Percentiles rank a stretch among this genome's conserved stretches.
Conservation (phyloP, 805 yeast species). For the Wickerhamomyces bisporus region DNA sequence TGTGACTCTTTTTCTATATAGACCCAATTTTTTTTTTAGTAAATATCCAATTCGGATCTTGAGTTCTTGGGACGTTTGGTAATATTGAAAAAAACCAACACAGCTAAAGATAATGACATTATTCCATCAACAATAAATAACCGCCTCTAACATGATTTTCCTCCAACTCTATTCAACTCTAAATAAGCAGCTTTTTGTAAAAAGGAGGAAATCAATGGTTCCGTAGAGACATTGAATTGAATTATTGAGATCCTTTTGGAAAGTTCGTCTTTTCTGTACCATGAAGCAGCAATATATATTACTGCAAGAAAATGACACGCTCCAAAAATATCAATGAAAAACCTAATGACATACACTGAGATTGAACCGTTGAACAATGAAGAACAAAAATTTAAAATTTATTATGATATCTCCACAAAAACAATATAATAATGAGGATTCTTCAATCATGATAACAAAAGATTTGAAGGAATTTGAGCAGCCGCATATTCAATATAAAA, state of each 20-base stretch:
- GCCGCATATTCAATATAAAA: constrained; percentile 47
- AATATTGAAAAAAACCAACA: not conserved
- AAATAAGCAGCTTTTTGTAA: constrained; percentile 7
- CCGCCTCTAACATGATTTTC: constrained; percentile 59
- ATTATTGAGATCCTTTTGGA: constrained; percentile 48
- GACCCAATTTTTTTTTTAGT: constrained; percentile 3
- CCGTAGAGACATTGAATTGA: constrained; percentile 49
- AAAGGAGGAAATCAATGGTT: constrained; percentile 39
- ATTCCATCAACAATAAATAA: constrained; percentile 52
- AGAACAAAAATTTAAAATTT: constrained; percentile 45
- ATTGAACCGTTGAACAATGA: constrained; percentile 34
- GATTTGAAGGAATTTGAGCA: constrained; percentile 50
- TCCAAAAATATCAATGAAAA: constrained; percentile 53
- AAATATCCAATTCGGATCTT: constrained; percentile 26
- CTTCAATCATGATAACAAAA: constrained; percentile 40
- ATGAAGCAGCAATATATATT: constrained; percentile 42
- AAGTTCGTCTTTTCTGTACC: constrained; percentile 44
- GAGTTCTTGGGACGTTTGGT: constrained; percentile 19
- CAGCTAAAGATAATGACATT: constrained; percentile 9
- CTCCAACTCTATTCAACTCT: constrained; percentile 35
- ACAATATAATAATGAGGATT: constrained; percentile 35
- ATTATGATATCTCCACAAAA: constrained; percentile 47
- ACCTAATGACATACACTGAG: constrained; percentile 45
- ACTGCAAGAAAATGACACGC: constrained; percentile 47
- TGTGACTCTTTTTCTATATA: constrained; percentile 5